Evolutionary conservation across 345 rosid species (phyloP), one percentile per base, ranked within the genome.

Genomic region (Carallia pectinifolia): DNA sequence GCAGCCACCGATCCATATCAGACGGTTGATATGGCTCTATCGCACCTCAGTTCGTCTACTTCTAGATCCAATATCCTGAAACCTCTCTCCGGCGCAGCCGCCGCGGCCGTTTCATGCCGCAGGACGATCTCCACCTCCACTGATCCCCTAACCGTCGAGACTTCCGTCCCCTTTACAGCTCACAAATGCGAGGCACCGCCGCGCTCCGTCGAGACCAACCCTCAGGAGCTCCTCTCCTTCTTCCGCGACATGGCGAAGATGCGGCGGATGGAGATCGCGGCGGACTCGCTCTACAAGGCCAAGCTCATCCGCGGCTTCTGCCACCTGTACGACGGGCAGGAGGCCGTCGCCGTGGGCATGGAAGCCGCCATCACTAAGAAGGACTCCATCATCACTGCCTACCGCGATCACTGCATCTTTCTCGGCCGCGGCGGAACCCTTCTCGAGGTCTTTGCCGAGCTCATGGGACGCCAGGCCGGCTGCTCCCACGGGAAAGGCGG

Each of bases 251-350:
- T 95, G 99, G 93, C 99, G 31, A 19, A 61, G 69, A 95, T 95
- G 99, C 97, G 99, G 2, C 82, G 99, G 2, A 85, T 90, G 96
- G 97, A 95, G 85, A 92, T 95, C 75, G 99, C 99, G 7, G 87
- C 99, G 36, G 97, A 95, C 76, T 92, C 99, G 19, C 97, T 94
- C 62, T 94, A 94, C 89, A 95, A 95, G 80, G 89, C 97, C n/a
- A 95, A 92, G 78, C 97, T 95, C 60, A 89, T 95, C 76, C 92
- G 97, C 30, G 99, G 99, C 5, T 95, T 95, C 80, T 95, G 97
- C 70, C 99, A 95, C 71, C 88, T 95, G n/a, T 95, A 95, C 83
- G 99, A 95, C 61, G 99, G 99, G 0, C 97, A 95, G 69, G 99
- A 95, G 67, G 99, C 97, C 12, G 97, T 92, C 36, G 90, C 97